phyloP scores from a whole-genome alignment of 2,329 filamentous ascomycete genomes.

The Nigrograna mackinnonii region DNA sequence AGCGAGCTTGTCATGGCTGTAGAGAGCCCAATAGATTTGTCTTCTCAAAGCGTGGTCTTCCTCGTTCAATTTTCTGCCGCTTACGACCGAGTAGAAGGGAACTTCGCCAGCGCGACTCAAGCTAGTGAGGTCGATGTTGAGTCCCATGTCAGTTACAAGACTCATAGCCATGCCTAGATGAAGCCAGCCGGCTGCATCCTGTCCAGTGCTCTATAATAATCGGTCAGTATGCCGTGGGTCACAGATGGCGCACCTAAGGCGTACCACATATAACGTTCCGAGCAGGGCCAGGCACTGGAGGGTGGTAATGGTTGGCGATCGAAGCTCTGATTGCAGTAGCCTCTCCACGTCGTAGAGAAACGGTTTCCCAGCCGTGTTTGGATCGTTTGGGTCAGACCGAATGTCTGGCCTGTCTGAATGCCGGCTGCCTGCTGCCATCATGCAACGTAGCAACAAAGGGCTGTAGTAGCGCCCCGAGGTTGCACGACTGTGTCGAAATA shows the following conservation, averaged over 20 bases:
- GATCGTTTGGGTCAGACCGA: neutral
- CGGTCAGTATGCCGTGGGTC: neutral
- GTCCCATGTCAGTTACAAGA: neutral
- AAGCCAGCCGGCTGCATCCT: neutral
- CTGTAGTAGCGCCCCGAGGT: neutral
- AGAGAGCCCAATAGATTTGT: neutral
- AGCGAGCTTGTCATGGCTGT: neutral
- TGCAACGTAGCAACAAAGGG: neutral
- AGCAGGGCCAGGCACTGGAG: constrained; percentile 42
- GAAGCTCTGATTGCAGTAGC: constrained; percentile 7
- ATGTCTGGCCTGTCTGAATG: neutral
- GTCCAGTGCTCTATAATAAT: neutral
- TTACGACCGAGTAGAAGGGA: too few relatives aligned
- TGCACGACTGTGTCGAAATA: constrained; percentile 35
- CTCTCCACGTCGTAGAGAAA: neutral
- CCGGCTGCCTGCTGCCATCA: neutral
- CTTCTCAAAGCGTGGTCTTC: constrained; percentile 11
- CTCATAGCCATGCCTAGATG: neutral
- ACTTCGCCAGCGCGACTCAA: neutral
- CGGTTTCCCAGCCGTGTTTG: neutral
- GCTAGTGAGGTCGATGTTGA: constrained; percentile 9
- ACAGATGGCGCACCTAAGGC: constrained; percentile 1
- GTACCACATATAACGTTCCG: constrained; percentile 20
- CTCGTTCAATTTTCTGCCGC: neutral
- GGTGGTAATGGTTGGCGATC: constrained; percentile 38